Base-by-base conservation (phyloP, 805 yeast genomes). In the Candida peoriensis region DNA sequence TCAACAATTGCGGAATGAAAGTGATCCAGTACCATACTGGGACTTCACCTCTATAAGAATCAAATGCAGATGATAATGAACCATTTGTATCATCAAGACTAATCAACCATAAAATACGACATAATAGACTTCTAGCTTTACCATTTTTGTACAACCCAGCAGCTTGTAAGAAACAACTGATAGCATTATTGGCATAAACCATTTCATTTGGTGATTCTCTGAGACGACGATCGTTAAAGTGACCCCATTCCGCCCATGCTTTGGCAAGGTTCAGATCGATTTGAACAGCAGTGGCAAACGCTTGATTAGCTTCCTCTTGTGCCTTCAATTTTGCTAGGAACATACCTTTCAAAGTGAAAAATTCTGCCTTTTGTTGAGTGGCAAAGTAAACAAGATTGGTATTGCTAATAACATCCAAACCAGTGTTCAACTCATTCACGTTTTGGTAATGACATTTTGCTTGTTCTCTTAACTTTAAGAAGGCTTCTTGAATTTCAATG, bases 161-260 rank as follows among this genome's bases (percentile, higher is more conserved):
- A 14, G 99, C 99, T 59, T 94, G 97, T 45, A 93, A 68, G 60
- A 89, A 94, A 58, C 99, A 93, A 50, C 94, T 82, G 31, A 93
- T 79, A 3, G 99, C 97, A 57, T 89, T 88, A 43, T 87, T 82
- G 14, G 97, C 98, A 59, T 77, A 80, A 16, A 77, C 74, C 61
- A 83, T 78, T 49, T 86, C 94, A 32, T 67, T 75, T 2, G 89
- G 90, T 41, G 80, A 81, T 46, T 87, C 95, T 46, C 85, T 83
- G 57, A 87, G 79, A 27, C 96, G 69, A 20, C 80, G 75, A 48
- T 93, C 98, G 55, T 89, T 89, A 64, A 87, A 93, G 55, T 80
- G 78, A 41, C 98, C 99, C 99, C 99, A 93, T 57, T 94, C 97
- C 4, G 97, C 97, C 99, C 99, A 93, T 0, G 98, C 97, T 57